These are phyloP conservation scores for Leccinum disarticulatum DNA, from an alignment of 768 basidiomycete species.

Conservation along the genomic window DNA sequence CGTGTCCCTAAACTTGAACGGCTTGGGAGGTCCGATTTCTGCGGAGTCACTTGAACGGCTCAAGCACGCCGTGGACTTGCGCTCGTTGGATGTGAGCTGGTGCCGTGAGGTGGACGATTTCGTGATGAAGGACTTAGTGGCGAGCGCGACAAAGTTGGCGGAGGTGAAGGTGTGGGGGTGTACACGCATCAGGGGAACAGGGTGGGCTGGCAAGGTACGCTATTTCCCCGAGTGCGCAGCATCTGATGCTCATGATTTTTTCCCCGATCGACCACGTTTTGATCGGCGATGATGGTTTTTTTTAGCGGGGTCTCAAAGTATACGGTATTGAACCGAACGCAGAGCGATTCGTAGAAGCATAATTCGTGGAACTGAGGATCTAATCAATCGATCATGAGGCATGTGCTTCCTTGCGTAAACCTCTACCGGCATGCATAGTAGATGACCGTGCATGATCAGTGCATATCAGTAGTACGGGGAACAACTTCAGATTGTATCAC, in stretches of 20 bases:
- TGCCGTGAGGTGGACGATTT: constrained; percentile 84
- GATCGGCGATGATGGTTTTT: neutral
- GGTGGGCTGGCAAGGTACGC: constrained; percentile 46
- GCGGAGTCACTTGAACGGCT: constrained; percentile 45
- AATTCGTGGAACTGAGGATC: neutral
- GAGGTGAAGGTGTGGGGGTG: constrained; percentile 58
- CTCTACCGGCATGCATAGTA: neutral
- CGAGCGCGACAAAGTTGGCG: constrained; percentile 40
- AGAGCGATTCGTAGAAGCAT: constrained; percentile 3
- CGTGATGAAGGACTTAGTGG: constrained; percentile 66
- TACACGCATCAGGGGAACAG: constrained; percentile 45
- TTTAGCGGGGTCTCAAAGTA: constrained; percentile 29
- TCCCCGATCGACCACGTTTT: neutral
- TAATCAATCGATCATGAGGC: neutral
- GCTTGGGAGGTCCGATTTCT: constrained; percentile 60
- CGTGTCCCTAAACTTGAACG: constrained; percentile 67
- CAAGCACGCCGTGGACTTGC: constrained; percentile 42
- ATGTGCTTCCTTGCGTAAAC: neutral
- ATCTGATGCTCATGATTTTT: neutral
- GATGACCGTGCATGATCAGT: neutral
- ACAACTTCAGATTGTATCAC: neutral
- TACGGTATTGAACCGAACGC: constrained; percentile 43
- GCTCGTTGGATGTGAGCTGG: constrained; percentile 78
- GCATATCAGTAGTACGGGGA: neutral
- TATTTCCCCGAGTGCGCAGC: neutral